These are phyloP conservation scores for Hylodesmum podocarpum DNA, from an alignment of 306 rosid genomes.

Conservation along the genomic window DNA sequence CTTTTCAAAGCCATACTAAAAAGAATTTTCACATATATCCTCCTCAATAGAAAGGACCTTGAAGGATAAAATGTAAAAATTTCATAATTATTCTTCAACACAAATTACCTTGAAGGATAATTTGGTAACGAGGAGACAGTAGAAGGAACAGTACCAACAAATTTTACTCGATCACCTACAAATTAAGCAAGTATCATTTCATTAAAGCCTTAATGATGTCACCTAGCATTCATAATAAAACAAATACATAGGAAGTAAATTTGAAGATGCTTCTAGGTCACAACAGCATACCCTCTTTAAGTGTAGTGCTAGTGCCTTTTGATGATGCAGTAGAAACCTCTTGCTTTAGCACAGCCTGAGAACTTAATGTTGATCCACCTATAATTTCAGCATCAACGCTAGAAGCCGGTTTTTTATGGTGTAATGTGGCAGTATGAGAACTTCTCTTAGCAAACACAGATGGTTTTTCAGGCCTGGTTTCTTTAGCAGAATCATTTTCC, in stretches of 20 bases:
- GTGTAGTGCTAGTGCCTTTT: constrained; percentile 54
- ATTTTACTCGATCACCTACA: constrained; percentile 93
- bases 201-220: not conserved
- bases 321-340: constrained; percentile 88
- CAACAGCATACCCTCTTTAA: constrained; percentile 61
- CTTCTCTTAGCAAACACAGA: constrained; percentile 62
- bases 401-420: constrained; percentile 75
- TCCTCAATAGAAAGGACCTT: not conserved
- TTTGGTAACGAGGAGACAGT: constrained; percentile 41
- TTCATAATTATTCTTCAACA: not conserved
- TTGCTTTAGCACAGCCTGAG: constrained; percentile 76
- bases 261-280: not conserved
- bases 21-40: not conserved
- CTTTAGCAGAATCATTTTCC: constrained; percentile 66
- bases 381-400: constrained; percentile 90
- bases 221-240: not conserved
- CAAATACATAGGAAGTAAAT: not conserved
- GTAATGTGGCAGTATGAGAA: constrained; percentile 47
- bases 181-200: constrained; percentile 24
- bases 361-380: constrained; percentile 76
- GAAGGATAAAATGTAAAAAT: not conserved
- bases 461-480: constrained; percentile 65
- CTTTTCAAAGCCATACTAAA: not conserved
- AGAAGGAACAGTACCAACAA: constrained; percentile 63
- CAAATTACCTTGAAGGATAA: constrained; percentile 64